Evolutionary conservation across 306 rosid species (phyloP).

Genomic region (Cucumis melo): DNA sequence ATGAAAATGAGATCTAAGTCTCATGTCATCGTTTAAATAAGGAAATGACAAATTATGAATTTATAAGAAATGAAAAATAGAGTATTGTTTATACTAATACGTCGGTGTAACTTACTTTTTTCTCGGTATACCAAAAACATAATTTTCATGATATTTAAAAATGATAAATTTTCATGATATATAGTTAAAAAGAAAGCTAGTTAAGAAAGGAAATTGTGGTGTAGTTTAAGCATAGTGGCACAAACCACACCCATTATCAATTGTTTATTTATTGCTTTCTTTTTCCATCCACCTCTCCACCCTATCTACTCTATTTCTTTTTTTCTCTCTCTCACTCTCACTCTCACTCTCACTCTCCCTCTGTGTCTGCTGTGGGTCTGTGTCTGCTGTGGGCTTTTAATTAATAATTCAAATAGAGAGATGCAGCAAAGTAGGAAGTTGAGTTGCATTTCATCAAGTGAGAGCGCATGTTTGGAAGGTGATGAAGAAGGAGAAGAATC

Average conservation of each 20-base stretch:
- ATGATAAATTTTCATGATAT: too few species aligned
- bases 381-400: neutral
- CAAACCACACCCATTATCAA: neutral
- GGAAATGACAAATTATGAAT: too few species aligned
- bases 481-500: constrained; percentile 39
- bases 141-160: too few species aligned
- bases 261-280: constrained; percentile 19
- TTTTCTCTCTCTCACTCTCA: constrained; percentile 7
- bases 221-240: too few species aligned
- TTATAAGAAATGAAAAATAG: too few species aligned
- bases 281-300: constrained; percentile 20
- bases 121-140: too few species aligned
- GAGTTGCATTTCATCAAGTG: constrained; percentile 27
- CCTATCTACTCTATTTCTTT: constrained; percentile 25
- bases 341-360: neutral
- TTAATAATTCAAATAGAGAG: neutral
- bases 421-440: constrained; percentile 28
- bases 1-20: too few species aligned
- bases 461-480: constrained; percentile 14
- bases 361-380: neutral
- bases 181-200: too few species aligned
- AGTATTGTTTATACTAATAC: too few species aligned
- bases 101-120: too few species aligned
- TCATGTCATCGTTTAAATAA: too few species aligned
- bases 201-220: too few species aligned